These are phyloP conservation scores for Melanopsichium pennsylvanicum DNA, from an alignment of 1,284 basidiomycete species.

Conservation along the genomic window DNA sequence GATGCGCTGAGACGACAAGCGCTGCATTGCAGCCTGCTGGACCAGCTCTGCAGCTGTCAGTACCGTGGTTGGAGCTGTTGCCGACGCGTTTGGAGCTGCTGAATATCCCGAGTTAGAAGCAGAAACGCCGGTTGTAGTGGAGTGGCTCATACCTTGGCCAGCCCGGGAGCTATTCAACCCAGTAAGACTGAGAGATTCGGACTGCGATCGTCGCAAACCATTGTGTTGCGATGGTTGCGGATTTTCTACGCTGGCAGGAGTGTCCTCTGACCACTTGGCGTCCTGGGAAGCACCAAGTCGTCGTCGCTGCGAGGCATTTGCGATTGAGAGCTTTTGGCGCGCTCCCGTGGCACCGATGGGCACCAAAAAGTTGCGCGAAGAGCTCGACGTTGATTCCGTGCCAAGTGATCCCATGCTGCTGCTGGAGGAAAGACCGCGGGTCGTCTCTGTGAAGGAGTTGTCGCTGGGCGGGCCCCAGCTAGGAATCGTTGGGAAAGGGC, in stretches of 20 bases:
- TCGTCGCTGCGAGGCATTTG: conserved; percentile 47
- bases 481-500: conserved; percentile 15
- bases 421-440: conserved; percentile 8
- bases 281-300: conserved; percentile 36
- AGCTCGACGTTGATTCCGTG: conserved; percentile 9
- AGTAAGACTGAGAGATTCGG: conserved; percentile 14
- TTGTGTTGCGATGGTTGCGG: neutral
- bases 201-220: conserved; percentile 20
- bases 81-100: neutral
- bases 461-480: conserved; percentile 8
- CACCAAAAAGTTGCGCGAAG: conserved; percentile 54
- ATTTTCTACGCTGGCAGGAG: neutral
- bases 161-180: neutral
- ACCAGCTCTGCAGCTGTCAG: conserved; percentile 21
- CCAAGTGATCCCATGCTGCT: conserved; percentile 19
- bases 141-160: conserved; percentile 7
- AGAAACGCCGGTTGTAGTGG: conserved; percentile 7
- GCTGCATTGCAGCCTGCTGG: conserved; percentile 41
- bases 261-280: conserved; percentile 10
- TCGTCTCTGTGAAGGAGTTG: neutral
- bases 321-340: conserved; percentile 56
- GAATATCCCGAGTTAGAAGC: neutral
- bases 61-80: neutral
- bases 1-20: conserved; percentile 37
- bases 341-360: conserved; percentile 60